Evolutionary conservation across 164 flowering plant genomes (phyloP), one percentile per base, ranked within the genome.

Genomic region (Magnolia changhungtana): DNA sequence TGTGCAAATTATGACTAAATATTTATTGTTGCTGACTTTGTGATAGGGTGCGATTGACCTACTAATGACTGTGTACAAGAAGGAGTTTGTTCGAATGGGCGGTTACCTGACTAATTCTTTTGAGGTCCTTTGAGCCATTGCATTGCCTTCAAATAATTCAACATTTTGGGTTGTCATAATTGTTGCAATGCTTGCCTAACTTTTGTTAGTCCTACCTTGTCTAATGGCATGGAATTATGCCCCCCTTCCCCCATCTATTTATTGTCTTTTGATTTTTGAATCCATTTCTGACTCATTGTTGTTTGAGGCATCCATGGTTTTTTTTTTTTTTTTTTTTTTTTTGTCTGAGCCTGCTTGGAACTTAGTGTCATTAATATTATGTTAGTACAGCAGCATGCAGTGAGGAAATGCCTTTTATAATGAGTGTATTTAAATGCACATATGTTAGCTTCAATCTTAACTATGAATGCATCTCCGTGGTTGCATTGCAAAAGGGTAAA

Each of bases 21-120:
- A 5, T 23, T 29, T 67, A 11, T 18, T 67, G 8, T 18, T 70
- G 9, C 61, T 76, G 29, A 27, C n/a, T 75, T 61, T 69, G 63
- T 77, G 50, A 13, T 63, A 88, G 90, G 86, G 90, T 14, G 93
- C 89, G 9, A 83, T 88, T 58, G 84, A 88, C 72, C 70, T 90
- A 65, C 85, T 90, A 19, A 82, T 88, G 89, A 20, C 63, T 50
- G 85, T 87, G 19, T 90, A 90, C 81, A 86, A 83, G 64, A 78
- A 78, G 64, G 87, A 88, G 72, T 90, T 87, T 77, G 78, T 16
- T 29, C 77, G 50, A 55, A 82, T 86, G 87, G 93, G 93, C 45
- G 91, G 91, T 69, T 88, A 87, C 76, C 76, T 90, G 50, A 86
- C 87, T 6, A 75, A 87, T 82, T 77, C 85, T 66, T 81, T 21